These are phyloP conservation scores for Spatholobus suberectus DNA, from an alignment of 306 rosid genomes.

Conservation along the genomic window DNA sequence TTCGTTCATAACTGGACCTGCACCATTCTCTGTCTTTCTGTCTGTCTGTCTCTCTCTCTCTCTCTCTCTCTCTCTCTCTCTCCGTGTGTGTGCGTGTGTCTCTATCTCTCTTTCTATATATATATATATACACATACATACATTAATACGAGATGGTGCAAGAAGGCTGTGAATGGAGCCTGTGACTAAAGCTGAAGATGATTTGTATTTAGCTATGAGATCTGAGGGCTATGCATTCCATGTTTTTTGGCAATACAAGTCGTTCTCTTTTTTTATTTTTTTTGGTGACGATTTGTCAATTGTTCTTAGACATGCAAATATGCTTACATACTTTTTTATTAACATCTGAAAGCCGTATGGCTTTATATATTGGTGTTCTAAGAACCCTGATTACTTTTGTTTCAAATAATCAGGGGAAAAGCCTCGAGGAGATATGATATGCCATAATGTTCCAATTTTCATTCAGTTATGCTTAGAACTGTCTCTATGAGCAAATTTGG, in stretches of 20 bases:
- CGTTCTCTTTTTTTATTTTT: neutral
- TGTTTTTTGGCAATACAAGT: neutral
- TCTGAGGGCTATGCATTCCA: slow-evolving; percentile 41
- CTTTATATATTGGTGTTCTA: neutral
- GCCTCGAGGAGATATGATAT: neutral
- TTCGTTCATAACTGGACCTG: slow-evolving; percentile 39
- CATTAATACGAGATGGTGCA: neutral
- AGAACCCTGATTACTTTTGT: neutral
- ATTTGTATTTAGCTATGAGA: slow-evolving; percentile 41
- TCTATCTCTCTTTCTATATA: neutral
- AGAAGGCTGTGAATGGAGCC: slow-evolving; percentile 42
- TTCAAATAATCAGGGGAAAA: neutral
- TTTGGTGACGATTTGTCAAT: neutral
- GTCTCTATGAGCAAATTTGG: neutral
- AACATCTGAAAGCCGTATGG: neutral
- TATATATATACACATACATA: neutral
- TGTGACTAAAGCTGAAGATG: slow-evolving; percentile 28
- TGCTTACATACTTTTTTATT: neutral
- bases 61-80: neutral
- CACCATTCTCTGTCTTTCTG: slow-evolving; percentile 23
- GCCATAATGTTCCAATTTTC: neutral
- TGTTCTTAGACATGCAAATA: neutral
- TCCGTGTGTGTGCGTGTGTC: too few relatives aligned
- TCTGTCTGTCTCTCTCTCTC: neutral
- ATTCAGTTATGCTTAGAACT: neutral